phyloP scores from a whole-genome alignment of 257 asterid species.

The Scutellaria minor region DNA sequence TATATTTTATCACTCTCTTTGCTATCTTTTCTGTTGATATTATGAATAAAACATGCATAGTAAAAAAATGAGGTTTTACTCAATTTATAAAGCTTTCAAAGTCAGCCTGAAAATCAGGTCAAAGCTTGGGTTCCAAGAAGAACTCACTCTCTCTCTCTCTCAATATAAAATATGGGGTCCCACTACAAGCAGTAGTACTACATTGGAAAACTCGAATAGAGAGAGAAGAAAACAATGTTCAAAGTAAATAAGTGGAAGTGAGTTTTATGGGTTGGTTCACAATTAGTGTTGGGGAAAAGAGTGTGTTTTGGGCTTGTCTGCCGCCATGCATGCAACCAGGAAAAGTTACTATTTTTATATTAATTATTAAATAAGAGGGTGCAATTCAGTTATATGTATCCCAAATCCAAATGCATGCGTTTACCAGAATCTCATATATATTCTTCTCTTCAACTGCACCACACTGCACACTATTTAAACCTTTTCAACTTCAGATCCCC shows the following conservation, averaged over 20 bases:
- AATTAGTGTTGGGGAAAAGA: conserved; percentile 3
- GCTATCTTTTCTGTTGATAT: not conserved
- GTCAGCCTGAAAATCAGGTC: conserved; percentile 58
- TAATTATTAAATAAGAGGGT: not conserved
- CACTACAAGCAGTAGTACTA: conserved; percentile 13
- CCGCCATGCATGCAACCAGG: conserved; percentile 70
- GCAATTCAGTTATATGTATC: conserved; percentile 30
- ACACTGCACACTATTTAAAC: conserved; percentile 17
- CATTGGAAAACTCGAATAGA: conserved; percentile 50
- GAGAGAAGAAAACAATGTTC: conserved; percentile 28
- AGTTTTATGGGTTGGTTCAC: conserved; percentile 32
- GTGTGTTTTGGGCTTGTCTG: too few species aligned
- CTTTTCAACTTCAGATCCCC: conserved; percentile 18
- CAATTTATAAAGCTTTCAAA: conserved; percentile 43
- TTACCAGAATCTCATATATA: conserved; percentile 30
- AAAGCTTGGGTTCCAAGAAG: conserved; percentile 55
- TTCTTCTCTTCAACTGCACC: conserved; percentile 1
- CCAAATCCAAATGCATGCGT: conserved; percentile 42
- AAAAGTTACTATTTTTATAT: conserved; percentile 34
- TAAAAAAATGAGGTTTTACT: not conserved
- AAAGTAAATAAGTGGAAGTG: conserved; percentile 34
- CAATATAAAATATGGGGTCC: conserved; percentile 19
- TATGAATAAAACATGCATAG: conserved; percentile 31
- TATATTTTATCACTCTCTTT: not conserved
- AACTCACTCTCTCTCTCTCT: not conserved